A percentile compares a stretch with the other conserved stretches of the same genome.
These are phyloP conservation scores for Termitomyces titanicus DNA, from an alignment of 768 basidiomycete species.

Conservation along the genomic window DNA sequence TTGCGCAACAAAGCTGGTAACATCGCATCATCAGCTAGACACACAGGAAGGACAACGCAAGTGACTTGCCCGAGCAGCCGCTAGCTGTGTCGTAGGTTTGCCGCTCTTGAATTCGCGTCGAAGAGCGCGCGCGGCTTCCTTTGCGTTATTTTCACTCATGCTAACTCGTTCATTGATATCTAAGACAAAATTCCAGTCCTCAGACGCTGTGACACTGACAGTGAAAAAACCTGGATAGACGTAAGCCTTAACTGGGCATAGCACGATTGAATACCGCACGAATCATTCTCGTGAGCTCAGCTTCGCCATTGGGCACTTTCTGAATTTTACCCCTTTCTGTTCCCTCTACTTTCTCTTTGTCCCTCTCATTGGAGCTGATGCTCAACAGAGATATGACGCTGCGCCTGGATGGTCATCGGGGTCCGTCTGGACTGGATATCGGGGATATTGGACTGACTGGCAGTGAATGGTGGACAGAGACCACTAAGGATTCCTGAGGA, in stretches of 20 bases:
- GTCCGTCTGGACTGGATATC: constrained; percentile 28
- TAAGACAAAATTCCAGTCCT: constrained; percentile 78
- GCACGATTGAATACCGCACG: constrained; percentile 4
- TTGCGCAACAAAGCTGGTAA: constrained; percentile 78
- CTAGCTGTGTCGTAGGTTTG: constrained; percentile 70
- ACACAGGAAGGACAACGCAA: not conserved
- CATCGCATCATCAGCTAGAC: not conserved
- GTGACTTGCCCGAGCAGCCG: constrained; percentile 64
- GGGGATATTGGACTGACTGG: constrained; percentile 35
- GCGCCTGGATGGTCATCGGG: constrained; percentile 44
- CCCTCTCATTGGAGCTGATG: constrained; percentile 26
- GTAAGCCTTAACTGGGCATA: constrained; percentile 19
- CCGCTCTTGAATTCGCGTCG: constrained; percentile 88
- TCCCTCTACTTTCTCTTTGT: too few species aligned
- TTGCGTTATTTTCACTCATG: constrained; percentile 65
- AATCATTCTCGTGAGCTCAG: constrained; percentile 17
- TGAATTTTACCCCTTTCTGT: not conserved
- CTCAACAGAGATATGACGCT: constrained; percentile 50
- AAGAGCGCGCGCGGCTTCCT: constrained; percentile 80
- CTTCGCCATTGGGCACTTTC: constrained; percentile 11
- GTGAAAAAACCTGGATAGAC: constrained; percentile 69
- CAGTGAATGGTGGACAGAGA: too few species aligned
- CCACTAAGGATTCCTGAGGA: too few species aligned
- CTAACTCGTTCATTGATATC: constrained; percentile 87
- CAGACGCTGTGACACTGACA: constrained; percentile 73